Percentiles rank a stretch among this genome's conserved stretches.
These are phyloP conservation scores for Fusarium phyllophilum DNA, from an alignment of 2,329 filamentous ascomycete genomes.

Conservation along the genomic window DNA sequence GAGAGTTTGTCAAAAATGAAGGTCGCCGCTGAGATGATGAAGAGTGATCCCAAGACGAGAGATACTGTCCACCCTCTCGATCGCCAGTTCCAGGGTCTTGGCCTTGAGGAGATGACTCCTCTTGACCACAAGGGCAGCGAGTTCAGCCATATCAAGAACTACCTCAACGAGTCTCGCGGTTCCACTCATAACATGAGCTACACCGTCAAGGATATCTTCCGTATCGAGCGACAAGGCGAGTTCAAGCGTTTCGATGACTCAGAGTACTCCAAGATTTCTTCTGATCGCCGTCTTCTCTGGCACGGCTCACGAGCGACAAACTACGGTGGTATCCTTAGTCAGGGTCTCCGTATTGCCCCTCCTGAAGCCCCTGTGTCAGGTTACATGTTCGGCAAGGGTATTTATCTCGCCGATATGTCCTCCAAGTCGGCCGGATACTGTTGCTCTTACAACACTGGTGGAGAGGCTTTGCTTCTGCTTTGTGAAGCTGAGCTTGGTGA, in stretches of 20 bases:
- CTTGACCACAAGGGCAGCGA: constrained; percentile 69
- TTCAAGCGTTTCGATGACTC: constrained; percentile 72
- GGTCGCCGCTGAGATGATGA: constrained; percentile 81
- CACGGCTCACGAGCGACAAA: constrained; percentile 87
- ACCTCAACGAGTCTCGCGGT: constrained; percentile 75
- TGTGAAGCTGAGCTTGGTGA: constrained; percentile 82
- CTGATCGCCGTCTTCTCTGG: constrained; percentile 83
- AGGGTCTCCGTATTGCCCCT: constrained; percentile 90
- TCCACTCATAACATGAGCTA: constrained; percentile 71
- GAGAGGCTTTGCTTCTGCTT: constrained; percentile 78
- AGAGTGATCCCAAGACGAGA: constrained; percentile 62
- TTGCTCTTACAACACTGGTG: constrained; percentile 67
- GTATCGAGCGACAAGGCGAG: constrained; percentile 81
- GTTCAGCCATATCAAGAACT: constrained; percentile 71
- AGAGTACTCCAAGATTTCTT: constrained; percentile 61
- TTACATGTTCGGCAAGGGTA: constrained; percentile 92
- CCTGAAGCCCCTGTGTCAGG: constrained; percentile 81
- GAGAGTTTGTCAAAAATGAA: constrained; percentile 89
- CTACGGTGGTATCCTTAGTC: constrained; percentile 86
- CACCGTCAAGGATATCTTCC: constrained; percentile 79
- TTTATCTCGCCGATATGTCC: constrained; percentile 87
- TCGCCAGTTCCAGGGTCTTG: constrained; percentile 75
- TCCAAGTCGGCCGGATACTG: constrained; percentile 88
- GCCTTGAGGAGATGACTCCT: constrained; percentile 79
- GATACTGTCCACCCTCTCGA: constrained; percentile 73